Evolutionary conservation across 345 rosid species (phyloP), one percentile per base, ranked within the genome.

Genomic region (Populus tremula): DNA sequence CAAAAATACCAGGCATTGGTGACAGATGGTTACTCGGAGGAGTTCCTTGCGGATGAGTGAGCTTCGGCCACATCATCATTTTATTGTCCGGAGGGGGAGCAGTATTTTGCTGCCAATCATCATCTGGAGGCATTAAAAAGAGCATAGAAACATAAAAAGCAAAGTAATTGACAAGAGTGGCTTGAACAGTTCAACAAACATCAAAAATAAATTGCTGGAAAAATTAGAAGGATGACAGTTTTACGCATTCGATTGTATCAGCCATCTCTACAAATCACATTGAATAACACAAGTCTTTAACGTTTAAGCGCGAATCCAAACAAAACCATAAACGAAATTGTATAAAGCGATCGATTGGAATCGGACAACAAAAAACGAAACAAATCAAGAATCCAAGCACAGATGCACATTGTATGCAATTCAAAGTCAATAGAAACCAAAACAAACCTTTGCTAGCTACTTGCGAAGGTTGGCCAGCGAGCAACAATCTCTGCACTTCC

Each of bases 51-150:
- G 87, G 82, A 47, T 80, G 81, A 63, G 73, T 69, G 71, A 86
- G 86, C 71, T 72, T 86, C 31, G 88, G 87, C 69, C 75, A 74
- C 59, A 72, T 67, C 13, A 75, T 3, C 45, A 73, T 67, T 35
- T 86, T 50, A 69, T 79, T 21, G 17, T 67, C 76, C 12, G 39
- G 36, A 9, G 82, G 49, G 54, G 83, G 75, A 69, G 79, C 73
- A 59, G 43, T 76, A 84, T 69, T 85, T 47, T 82, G 89, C 59
- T 79, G 82, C 84, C 88, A 80, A 76, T 76, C 56, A 47, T 82
- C 82, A 76, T 67, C 93, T 88, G 79, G 49, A 80, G 65, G 59
- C 47, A 71, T 29, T 41, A 39, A 43, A 41, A 67, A 47, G 29
- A 14, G 13, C 2, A 13, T 21, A 36, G 69, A 47, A 35, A 21